Base-by-base conservation (phyloP, 257 asterid species). In the Oldenlandia corymbosa region DNA sequence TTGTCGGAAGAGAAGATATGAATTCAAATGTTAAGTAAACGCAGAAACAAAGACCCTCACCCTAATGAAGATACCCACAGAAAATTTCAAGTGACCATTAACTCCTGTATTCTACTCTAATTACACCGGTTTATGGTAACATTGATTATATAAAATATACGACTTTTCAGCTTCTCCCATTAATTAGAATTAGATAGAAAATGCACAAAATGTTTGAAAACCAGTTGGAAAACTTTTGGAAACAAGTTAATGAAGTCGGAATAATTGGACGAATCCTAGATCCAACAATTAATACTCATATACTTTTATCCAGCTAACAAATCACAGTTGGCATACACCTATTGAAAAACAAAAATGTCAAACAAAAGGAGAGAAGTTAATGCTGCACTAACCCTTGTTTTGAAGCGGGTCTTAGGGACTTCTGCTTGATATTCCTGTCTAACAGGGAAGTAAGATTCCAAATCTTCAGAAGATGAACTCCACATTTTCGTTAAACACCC, bases 371-470 rank as follows among this genome's bases (percentile, higher is more conserved):
- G 24, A 36, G 24, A 57, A 50, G 14, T 58, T 30, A 51, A 32
- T 54, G n/a, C 37, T 28, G 27, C 7, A 50, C 91, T 58, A 65
- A 91, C 98, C 92, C 95, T 75, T 16, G 98, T 85, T 71, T 86
- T 91, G 73, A 88, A 91, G 47, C 94, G 86, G 53, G 91, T 85
- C 80, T 82, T 81, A 58, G 95, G 97, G 50, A 83, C 88, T 72
- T 86, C 93, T 48, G 81, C 95, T 73, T 69, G 86, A 61, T 94
- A 88, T 76, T 89, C 95, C n/a, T 91, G 86, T 65, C 86, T 88
- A 67, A 82, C 60, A 39, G 97, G 95, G 75, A 81, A 91, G 75
- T 81, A 91, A 0, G 88, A 68, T 69, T 83, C 97, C 81, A 91
- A 73, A 75, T 91, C 96, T 79, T 74, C 94, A 11, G 85, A 43